Conservation (phyloP, 805 yeast species). For the Schwanniomyces yamadae region DNA sequence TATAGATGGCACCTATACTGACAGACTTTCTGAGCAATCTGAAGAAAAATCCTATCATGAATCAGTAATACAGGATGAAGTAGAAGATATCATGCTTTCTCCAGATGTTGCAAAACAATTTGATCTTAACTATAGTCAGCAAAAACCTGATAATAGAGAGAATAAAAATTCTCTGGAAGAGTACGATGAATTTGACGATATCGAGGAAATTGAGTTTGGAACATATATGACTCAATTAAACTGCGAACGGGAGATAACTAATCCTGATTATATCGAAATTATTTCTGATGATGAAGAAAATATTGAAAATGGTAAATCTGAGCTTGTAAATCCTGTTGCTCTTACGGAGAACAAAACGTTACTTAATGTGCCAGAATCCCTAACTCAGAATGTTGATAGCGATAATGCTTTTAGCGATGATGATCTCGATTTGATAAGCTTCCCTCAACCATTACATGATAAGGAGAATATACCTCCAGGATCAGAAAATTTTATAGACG, state of each 20-base stretch:
- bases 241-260: slow-evolving; percentile 35
- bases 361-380: slow-evolving; percentile 5
- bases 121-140: slow-evolving; percentile 23
- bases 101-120: slow-evolving; percentile 33
- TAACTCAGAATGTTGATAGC: slow-evolving; percentile 9
- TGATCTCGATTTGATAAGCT: slow-evolving; percentile 23
- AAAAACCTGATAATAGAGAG: slow-evolving; percentile 16
- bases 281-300: slow-evolving; percentile 26
- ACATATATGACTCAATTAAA: slow-evolving; percentile 40
- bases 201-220: slow-evolving; percentile 16
- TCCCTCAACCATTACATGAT: slow-evolving; percentile 16
- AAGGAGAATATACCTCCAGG: slow-evolving; percentile 27
- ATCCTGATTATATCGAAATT: slow-evolving; percentile 34
- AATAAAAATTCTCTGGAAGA: slow-evolving; percentile 17
- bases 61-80: slow-evolving; percentile 15
- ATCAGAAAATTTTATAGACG: slow-evolving; percentile 61
- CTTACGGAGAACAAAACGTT: slow-evolving; percentile 1
- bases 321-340: neutral
- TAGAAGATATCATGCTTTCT: slow-evolving; percentile 27
- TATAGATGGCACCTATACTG: slow-evolving; percentile 13
- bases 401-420: slow-evolving; percentile 32
- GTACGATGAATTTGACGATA: slow-evolving; percentile 14
- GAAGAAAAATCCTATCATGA: slow-evolving; percentile 12
- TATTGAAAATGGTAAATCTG: neutral
- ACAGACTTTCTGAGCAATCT: slow-evolving; percentile 7